A percentile compares a stretch with the other conserved stretches of the same genome.
phyloP scores from a whole-genome alignment of 2,329 filamentous ascomycete species.

The Fusarium sp. region DNA sequence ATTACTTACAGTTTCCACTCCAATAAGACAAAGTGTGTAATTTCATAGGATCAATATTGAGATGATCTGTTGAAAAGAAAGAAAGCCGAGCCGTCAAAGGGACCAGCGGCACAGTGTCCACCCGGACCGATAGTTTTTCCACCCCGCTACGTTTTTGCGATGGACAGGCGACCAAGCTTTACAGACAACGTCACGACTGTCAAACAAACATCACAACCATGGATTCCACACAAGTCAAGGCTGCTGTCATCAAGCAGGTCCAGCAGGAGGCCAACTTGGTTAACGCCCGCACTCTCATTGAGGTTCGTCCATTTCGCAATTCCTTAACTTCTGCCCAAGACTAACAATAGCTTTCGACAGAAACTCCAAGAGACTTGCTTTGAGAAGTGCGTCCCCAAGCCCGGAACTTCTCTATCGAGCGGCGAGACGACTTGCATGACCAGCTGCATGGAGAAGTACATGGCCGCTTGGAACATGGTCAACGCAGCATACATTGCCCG shows the following conservation, averaged over 20 bases:
- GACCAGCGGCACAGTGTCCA: constrained; percentile 50
- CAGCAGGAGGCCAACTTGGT: constrained; percentile 70
- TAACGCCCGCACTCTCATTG: constrained; percentile 76
- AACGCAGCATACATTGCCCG: constrained; percentile 73
- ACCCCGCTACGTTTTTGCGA: constrained; percentile 1
- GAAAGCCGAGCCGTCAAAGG: constrained; percentile 51
- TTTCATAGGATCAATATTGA: constrained; percentile 44
- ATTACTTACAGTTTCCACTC: constrained; percentile 54
- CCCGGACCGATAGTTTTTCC: constrained; percentile 30
- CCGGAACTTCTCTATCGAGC: constrained; percentile 71
- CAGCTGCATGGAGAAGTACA: constrained; percentile 86
- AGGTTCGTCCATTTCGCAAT: constrained; percentile 56
- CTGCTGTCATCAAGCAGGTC: constrained; percentile 72
- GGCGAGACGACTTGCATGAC: constrained; percentile 77
- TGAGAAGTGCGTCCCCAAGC: constrained; percentile 77
- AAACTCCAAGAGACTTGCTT: constrained; percentile 87
- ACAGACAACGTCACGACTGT: constrained; percentile 28
- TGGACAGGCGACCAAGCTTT: constrained; percentile 22
- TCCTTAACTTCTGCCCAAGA: constrained; percentile 4
- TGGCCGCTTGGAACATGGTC: constrained; percentile 80
- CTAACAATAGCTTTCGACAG: constrained; percentile 50
- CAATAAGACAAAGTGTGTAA: constrained; percentile 47
- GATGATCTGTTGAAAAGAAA: constrained; percentile 49
- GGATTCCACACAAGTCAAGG: constrained; percentile 68
- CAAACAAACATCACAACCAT: constrained; percentile 50